Evolutionary conservation across 768 basidiomycete genomes (phyloP), one percentile per base, ranked within the genome.

Genomic region (Mrakia frigida): DNA sequence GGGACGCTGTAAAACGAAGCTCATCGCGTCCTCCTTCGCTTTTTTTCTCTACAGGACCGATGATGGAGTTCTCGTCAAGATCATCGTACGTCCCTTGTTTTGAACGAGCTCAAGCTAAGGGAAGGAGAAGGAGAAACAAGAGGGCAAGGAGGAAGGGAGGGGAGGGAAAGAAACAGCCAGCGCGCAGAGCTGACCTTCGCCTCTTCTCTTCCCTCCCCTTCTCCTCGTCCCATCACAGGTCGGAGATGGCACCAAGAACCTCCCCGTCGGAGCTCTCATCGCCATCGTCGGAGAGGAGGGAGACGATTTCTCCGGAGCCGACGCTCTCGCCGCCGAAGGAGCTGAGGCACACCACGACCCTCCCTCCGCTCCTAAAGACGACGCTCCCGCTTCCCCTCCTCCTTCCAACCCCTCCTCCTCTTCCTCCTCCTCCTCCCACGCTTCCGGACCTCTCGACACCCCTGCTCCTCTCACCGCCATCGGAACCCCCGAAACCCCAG

Each of bases 51-150:
- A 13, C 95, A 95, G 86, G 31, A 73, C 72, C 23, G 97, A 98
- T 60, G 97, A 99, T 80, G 97, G 97, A 80, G 85, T 98, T 79
- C 86, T 99, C 77, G 95, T 92, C 71, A 98, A 98, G 88, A 97
- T 99, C 80, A 90, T 99, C 74, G 95, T 94, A 85, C 76, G 92
- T 85, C 7, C 56, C 53, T 41, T 35, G 6, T 14, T 35, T 33
- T 63, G 2, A 3, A 13, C 61, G 6, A 63, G 61, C 33, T 11
- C 4, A 33, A 33, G 31, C 61, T 35, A 37, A 33, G 61, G 59
- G 39, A 50, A 3, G 11, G 18, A 14, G 43, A 46, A 46, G 18
- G 46, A 50, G 46, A 50, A 50, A 23, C 7, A 53, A 35, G 31
- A 6, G 3, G 16, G 33, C 35, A 35, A 16, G 56, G 16, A 28